Conservation (phyloP, 140 eudicot genomes). For the Flaveria floridana region DNA sequence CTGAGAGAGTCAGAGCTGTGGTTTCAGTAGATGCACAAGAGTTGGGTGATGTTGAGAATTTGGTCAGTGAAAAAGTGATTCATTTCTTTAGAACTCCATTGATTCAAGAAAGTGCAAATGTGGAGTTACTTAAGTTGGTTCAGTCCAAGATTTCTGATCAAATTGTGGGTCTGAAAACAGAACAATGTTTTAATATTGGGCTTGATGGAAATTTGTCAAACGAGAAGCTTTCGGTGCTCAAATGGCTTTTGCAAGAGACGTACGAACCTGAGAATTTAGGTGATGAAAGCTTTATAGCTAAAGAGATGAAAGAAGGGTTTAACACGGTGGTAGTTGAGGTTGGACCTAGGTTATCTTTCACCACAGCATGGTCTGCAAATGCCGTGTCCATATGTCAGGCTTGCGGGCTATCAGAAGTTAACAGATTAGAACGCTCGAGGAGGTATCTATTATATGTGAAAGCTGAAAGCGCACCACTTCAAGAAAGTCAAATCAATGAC, state of each 20-base stretch:
- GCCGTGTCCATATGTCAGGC: slow-evolving; percentile 86
- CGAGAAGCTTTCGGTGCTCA: slow-evolving; percentile 68
- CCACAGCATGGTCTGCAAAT: slow-evolving; percentile 90
- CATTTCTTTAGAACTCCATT: slow-evolving; percentile 80
- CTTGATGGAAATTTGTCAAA: slow-evolving; percentile 41
- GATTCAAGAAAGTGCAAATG: slow-evolving; percentile 69
- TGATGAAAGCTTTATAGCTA: slow-evolving; percentile 55
- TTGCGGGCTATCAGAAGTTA: slow-evolving; percentile 78
- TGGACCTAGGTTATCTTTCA: slow-evolving; percentile 85
- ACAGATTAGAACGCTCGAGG: slow-evolving; percentile 81
- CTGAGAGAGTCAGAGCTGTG: slow-evolving; percentile 52
- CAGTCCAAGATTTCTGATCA: slow-evolving; percentile 69
- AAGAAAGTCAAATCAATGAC: slow-evolving; percentile 61
- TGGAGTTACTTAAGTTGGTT: slow-evolving; percentile 60
- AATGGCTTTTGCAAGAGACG: slow-evolving; percentile 84
- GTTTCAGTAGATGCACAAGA: slow-evolving; percentile 48
- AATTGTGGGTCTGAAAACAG: slow-evolving; percentile 69
- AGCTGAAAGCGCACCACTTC: slow-evolving; percentile 40
- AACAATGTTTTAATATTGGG: slow-evolving; percentile 86
- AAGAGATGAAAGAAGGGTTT: slow-evolving; percentile 41
- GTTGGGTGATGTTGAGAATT: slow-evolving; percentile 35
- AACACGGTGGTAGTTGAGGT: slow-evolving; percentile 62
- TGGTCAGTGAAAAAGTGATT: slow-evolving; percentile 45
- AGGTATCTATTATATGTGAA: slow-evolving; percentile 57
- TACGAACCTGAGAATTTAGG: slow-evolving; percentile 82